A percentile compares a stretch with the other conserved stretches of the same genome.
These are phyloP conservation scores for Cokeromyces recurvatus DNA, from an alignment of 371 early-diverging fungal genomes.

Conservation along the genomic window DNA sequence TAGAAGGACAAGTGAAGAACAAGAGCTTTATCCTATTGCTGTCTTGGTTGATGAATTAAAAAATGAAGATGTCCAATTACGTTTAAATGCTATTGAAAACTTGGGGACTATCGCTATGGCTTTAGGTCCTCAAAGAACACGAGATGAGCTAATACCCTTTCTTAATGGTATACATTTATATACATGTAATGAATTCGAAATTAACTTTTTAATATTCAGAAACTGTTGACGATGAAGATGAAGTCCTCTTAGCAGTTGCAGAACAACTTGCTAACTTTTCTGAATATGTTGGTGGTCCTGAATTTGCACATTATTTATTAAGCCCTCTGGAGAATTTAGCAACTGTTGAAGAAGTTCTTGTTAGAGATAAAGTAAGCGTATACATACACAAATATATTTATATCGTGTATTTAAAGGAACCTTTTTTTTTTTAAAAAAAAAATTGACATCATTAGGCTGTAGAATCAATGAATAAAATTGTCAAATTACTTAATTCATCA, in stretches of 20 bases:
- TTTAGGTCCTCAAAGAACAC: constrained; percentile 91
- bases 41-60: constrained; percentile 96
- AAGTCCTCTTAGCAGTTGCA: constrained; percentile 89
- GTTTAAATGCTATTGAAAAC: constrained; percentile 91
- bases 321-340: constrained; percentile 94
- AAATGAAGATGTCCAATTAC: constrained; percentile 91
- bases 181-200: too few relatives aligned
- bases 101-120: constrained; percentile 94
- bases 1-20: constrained; percentile 38
- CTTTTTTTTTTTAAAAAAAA: too few relatives aligned
- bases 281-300: constrained; percentile 88
- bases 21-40: constrained; percentile 82
- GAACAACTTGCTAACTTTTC: constrained; percentile 92
- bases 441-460: too few relatives aligned
- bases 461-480: constrained; percentile 85
- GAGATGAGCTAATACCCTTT: constrained; percentile 96
- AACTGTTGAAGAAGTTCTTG: constrained; percentile 94
- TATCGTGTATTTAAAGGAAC: background rate
- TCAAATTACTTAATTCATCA: constrained; percentile 56
- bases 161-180: constrained; percentile 70
- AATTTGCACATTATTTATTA: constrained; percentile 80
- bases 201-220: constrained; percentile 68
- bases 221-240: constrained; percentile 98
- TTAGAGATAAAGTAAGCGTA: constrained; percentile 91
- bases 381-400: too few relatives aligned